Evolutionary conservation across 176 grass and related monocot species (phyloP).

Genomic region (Musa schizocarpa): DNA sequence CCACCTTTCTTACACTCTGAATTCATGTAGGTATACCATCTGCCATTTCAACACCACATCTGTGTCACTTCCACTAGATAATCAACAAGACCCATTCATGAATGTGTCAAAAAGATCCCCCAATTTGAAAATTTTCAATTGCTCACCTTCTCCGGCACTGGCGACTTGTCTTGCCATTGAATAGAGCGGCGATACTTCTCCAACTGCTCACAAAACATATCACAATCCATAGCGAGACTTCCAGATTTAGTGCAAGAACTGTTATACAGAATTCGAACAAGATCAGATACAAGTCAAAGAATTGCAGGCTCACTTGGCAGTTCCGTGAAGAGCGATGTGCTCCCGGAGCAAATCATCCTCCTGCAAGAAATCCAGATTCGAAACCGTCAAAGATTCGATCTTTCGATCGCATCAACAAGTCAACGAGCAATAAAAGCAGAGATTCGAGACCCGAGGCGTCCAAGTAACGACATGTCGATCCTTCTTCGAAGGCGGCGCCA

Average conservation of each 20-base stretch:
- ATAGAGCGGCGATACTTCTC: slow-evolving; percentile 71
- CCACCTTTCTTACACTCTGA: slow-evolving; percentile 97
- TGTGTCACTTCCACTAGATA: background rate
- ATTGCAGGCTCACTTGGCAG: slow-evolving; percentile 47
- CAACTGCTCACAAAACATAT: slow-evolving; percentile 39
- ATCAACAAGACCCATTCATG: background rate
- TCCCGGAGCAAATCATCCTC: slow-evolving; percentile 77
- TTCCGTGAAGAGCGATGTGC: slow-evolving; percentile 74
- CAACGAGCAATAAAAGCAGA: background rate
- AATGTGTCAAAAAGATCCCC: background rate
- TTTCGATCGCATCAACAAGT: background rate
- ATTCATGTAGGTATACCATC: slow-evolving; percentile 97
- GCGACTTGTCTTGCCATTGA: slow-evolving; percentile 88
- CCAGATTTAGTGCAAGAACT: background rate
- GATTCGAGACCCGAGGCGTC: slow-evolving; percentile 51
- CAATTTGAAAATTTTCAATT: background rate
- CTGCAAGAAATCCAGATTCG: slow-evolving; percentile 33
- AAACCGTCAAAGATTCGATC: slow-evolving; percentile 16
- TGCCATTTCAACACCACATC: slow-evolving; percentile 21
- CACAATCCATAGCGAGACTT: background rate
- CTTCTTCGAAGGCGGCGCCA: slow-evolving; percentile 38
- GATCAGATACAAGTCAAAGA: background rate
- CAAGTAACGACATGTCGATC: slow-evolving; percentile 81
- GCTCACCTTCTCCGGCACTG: slow-evolving; percentile 86
- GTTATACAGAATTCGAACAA: background rate